Evolutionary conservation across 1,284 basidiomycete genomes (phyloP).

Genomic region (Malassezia vespertilionis): DNA sequence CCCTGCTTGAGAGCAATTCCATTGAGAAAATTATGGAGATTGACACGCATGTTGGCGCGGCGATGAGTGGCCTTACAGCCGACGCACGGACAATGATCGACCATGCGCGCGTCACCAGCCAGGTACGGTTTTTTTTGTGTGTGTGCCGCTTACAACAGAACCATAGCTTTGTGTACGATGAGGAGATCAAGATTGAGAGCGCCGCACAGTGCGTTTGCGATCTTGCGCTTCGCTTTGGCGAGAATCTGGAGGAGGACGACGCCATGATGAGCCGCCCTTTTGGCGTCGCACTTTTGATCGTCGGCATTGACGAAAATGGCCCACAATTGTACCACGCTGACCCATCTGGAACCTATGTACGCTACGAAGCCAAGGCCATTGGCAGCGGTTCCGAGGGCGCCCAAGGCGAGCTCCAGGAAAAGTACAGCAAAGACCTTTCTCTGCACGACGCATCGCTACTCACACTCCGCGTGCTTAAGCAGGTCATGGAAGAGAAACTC

Average conservation of each 20-base stretch:
- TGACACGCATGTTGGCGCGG: slow-evolving; percentile 87
- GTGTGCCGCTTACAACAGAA: slow-evolving; percentile 60
- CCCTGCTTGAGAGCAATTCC: slow-evolving; percentile 82
- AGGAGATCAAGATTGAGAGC: slow-evolving; percentile 70
- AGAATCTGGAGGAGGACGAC: slow-evolving; percentile 89
- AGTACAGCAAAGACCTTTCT: slow-evolving; percentile 86
- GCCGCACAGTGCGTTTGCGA: slow-evolving; percentile 97
- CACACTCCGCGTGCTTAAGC: slow-evolving; percentile 81
- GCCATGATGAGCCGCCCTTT: slow-evolving; percentile 85
- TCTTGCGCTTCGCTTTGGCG: slow-evolving; percentile 89
- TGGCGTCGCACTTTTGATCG: slow-evolving; percentile 92
- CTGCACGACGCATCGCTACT: slow-evolving; percentile 76
- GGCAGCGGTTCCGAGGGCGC: slow-evolving; percentile 96
- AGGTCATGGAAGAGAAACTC: slow-evolving; percentile 99
- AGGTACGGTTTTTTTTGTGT: too few relatives aligned
- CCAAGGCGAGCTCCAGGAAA: slow-evolving; percentile 90
- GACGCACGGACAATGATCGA: slow-evolving; percentile 99
- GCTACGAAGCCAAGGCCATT: slow-evolving; percentile 96
- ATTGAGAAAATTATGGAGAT: slow-evolving; percentile 99
- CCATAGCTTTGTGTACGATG: slow-evolving; percentile 94
- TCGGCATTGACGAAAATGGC: slow-evolving; percentile 87
- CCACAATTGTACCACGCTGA: slow-evolving; percentile 90
- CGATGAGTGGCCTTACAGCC: slow-evolving; percentile 94
- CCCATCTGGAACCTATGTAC: slow-evolving; percentile 94
- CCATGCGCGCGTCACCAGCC: slow-evolving; percentile 87